Percentiles rank a stretch among this genome's conserved stretches.
Evolutionary conservation across 2,329 filamentous ascomycete species (phyloP).

Genomic region (Trichoderma koningii): DNA sequence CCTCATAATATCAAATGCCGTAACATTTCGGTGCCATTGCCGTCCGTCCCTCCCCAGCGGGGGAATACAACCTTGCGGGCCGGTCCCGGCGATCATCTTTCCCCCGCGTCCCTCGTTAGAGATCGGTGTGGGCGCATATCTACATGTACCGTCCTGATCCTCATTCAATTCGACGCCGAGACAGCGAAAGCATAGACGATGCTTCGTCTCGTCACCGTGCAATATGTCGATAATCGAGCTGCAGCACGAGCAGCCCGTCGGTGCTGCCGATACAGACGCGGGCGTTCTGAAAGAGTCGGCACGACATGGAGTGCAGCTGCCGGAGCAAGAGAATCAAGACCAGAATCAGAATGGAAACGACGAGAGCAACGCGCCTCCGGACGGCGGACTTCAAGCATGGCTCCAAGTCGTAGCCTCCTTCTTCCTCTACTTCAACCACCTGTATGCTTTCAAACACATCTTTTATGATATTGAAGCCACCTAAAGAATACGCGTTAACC

Average conservation of each 20-base stretch:
- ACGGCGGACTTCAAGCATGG: constrained; percentile 42
- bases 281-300: constrained; percentile 2
- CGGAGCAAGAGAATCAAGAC: background rate
- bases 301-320: background rate
- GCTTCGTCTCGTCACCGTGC: background rate
- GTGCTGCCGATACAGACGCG: constrained; percentile 10
- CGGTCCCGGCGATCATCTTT: background rate
- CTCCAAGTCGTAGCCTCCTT: constrained; percentile 42
- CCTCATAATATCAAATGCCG: background rate
- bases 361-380: constrained; percentile 19
- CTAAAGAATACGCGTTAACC: background rate
- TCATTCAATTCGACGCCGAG: background rate
- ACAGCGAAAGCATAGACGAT: background rate
- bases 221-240: background rate
- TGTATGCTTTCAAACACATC: constrained; percentile 31
- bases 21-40: background rate
- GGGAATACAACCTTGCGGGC: background rate
- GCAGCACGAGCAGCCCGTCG: constrained; percentile 1
- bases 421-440: constrained; percentile 41
- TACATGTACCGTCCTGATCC: background rate
- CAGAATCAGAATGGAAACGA: background rate
- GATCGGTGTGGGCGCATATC: background rate
- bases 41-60: background rate
- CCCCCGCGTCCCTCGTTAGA: background rate
- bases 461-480: no score